Base-by-base conservation (phyloP, 768 basidiomycete genomes). In the Imleria badia region DNA sequence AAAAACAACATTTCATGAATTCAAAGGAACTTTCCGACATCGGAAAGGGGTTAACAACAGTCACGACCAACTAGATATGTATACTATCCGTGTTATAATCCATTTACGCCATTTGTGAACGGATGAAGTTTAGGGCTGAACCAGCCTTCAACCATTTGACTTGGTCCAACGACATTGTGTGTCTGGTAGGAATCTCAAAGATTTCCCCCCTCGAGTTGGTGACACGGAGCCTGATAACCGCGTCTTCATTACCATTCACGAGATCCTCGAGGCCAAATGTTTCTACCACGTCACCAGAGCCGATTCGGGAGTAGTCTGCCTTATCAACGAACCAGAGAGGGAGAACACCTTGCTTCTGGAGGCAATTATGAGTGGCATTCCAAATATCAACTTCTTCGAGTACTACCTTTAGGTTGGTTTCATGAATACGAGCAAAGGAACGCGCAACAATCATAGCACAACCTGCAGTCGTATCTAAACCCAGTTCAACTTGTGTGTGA, bases 351-450 rank as follows among this genome's bases (percentile, higher is more conserved):
- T 99, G 97, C 83, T 99, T 99, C 91, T 95, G 68, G 22, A 54
- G 20, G 42, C 14, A 20, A 29, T 41, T 40, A 19, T 69, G 26
- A 62, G 45, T 17, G n/a, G 0, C 19, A 23, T 41, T 38, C 4
- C n/a, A 30, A 15, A 43, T 2, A 12, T 22, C 33, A 36, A 15
- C 40, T 6, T 33, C 13, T 29, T 30, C 8, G 39, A 11, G 40
- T 50, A 78, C 36, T 58, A 89, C 93, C 78, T 97, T 97, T 54
- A 98, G 74, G 71, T 98, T 98, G 7, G 95, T 96, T 76, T 98
- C 97, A 68, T 99, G 97, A 47, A 99, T 99, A 47, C 97, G 88
- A 60, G 97, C 97, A 65, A 99, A 98, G 2, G 94, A 98, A 20
- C 94, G 79, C 0, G 94, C 94, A 52, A 97, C 70, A 62, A 98